Evolutionary conservation across 2,329 filamentous ascomycete species (phyloP).

Genomic region (Penicillium sp.): DNA sequence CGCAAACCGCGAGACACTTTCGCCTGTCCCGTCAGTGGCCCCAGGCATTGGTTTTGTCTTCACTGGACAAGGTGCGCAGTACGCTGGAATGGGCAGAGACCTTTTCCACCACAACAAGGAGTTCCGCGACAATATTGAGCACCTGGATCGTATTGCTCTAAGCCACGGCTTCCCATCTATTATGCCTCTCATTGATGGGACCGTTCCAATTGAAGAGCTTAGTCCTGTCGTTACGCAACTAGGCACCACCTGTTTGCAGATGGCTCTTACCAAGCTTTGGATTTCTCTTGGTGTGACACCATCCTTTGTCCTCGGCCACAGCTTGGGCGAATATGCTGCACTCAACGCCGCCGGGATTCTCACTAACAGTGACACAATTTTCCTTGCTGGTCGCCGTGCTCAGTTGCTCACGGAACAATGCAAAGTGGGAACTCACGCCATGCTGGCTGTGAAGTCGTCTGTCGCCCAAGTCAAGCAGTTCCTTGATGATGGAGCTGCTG

Average conservation of each 20-base stretch:
- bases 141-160: slow-evolving; percentile 27
- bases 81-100: slow-evolving; percentile 28
- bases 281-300: slow-evolving; percentile 28
- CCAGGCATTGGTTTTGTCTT: slow-evolving; percentile 26
- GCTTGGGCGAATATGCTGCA: slow-evolving; percentile 40
- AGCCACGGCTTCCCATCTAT: slow-evolving; percentile 27
- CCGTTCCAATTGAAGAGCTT: slow-evolving; percentile 15
- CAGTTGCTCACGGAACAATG: slow-evolving; percentile 38
- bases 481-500: slow-evolving; percentile 25
- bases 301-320: slow-evolving; percentile 38
- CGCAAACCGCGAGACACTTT: slow-evolving; percentile 14
- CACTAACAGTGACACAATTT: slow-evolving; percentile 34
- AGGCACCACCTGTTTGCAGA: slow-evolving; percentile 36
- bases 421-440: slow-evolving; percentile 38
- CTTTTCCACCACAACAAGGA: slow-evolving; percentile 17
- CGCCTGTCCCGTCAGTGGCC: slow-evolving; percentile 15
- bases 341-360: slow-evolving; percentile 35
- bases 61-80: slow-evolving; percentile 37
- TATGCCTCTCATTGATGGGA: slow-evolving; percentile 23
- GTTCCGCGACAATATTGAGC: slow-evolving; percentile 29
- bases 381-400: slow-evolving; percentile 37
- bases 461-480: slow-evolving; percentile 28
- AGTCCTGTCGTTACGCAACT: slow-evolving; percentile 33
- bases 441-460: slow-evolving; percentile 40
- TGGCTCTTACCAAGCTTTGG: slow-evolving; percentile 36